Conservation (phyloP, 805 yeast species). For the Metschnikowia kunwiensis region DNA sequence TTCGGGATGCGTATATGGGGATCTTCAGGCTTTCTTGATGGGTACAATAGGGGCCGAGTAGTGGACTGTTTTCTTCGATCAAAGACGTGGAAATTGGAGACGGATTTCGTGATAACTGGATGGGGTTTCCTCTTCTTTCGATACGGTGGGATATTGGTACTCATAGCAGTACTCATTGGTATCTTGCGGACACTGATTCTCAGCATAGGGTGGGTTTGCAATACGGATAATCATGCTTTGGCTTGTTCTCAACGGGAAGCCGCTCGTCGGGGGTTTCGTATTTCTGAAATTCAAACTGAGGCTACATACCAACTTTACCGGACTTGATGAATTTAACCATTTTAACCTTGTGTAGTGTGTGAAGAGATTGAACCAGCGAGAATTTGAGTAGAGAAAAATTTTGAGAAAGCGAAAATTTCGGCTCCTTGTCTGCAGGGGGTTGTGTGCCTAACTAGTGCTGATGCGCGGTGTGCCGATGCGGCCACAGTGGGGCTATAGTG, state of each 20-base stretch:
- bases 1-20: too few species aligned
- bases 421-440: constrained; percentile 17
- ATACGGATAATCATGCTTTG: too few species aligned
- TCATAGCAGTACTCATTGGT: too few species aligned
- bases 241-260: not conserved
- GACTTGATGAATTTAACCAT: constrained; percentile 99
- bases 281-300: constrained; percentile 1
- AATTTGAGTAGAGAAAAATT: constrained; percentile 16
- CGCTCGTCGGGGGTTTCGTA: constrained; percentile 1
- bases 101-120: too few species aligned
- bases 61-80: too few species aligned
- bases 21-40: too few species aligned
- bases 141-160: too few species aligned
- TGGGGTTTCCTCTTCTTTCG: too few species aligned
- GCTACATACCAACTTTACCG: constrained; percentile 96
- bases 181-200: too few species aligned
- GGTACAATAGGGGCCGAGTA: too few species aligned
- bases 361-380: constrained; percentile 17
- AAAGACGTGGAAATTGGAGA: too few species aligned
- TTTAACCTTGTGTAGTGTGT: constrained; percentile 35
- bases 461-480: constrained; percentile 5
- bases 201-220: too few species aligned
- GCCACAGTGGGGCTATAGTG: not conserved
- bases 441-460: constrained; percentile 13
- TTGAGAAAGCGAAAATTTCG: constrained; percentile 25